Base-by-base conservation (phyloP, 192 early-diverging fungal genomes). In the Diversispora epigaea region DNA sequence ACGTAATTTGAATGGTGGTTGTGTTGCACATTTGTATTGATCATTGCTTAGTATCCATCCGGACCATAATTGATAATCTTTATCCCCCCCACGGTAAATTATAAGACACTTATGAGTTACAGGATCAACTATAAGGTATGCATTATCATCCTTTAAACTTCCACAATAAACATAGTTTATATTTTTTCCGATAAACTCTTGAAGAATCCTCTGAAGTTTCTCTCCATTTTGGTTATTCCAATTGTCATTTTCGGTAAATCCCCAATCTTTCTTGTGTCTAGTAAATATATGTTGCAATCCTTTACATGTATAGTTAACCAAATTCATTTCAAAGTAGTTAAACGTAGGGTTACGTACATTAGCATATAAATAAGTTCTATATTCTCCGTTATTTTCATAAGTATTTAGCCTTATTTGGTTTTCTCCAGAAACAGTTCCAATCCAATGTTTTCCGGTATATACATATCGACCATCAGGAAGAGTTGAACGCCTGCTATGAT, bases 351-450 rank as follows among this genome's bases (percentile, higher is more conserved):
- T 25, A 17, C 10, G 45, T 68, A 68, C 45, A 46, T 68, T 68
- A 6, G 22, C 47, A 17, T 68, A 17, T 47, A 46, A 21, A 68
- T 68, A 68, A 68, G 67, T 68, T 50, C 22, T 68, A 50, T 50
- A 68, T 17, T 40, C 67, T 0, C 17, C 17, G 8, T 10, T 4
- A 68, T n/a, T 19, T 50, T 68, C 67, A 17, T 68, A 68, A 19
- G 68, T 70, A 9, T 70, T 70, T 56, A 70, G 21, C 19, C 52
- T 50, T 7, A 70, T 55, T 55, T 70, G 68, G 17, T 70, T 70
- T 39, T 15, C 14, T 9, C 39, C 12, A 52, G 68, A 71, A 19
- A 71, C 17, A n/a, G 68, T 55, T 71, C 52, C 52, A 19, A 71
- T 71, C 68, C 68, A 71, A 52, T 71, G 1, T 3, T 5, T 6